Base-by-base conservation (phyloP, 1,139 yeast genomes). In the Blastobotrys apis region DNA sequence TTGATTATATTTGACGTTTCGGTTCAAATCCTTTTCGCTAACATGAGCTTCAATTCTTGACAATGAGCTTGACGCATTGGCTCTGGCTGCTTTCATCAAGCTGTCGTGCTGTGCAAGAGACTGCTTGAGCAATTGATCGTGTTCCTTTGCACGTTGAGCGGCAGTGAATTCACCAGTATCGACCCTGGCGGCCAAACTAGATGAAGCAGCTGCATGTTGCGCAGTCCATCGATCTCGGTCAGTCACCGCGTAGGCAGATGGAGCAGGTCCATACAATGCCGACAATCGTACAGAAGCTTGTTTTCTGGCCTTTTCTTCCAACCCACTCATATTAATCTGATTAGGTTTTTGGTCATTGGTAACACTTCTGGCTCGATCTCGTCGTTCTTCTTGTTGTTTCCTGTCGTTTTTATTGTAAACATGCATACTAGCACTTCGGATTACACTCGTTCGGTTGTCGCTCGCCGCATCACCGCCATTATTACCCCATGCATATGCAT, bases 21-120 rank as follows among this genome's bases (percentile, higher is more conserved):
- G 57, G 39, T 57, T 58, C 26, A 65, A 53, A 51, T 66, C 62
- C 44, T 58, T 59, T 44, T 67, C 66, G 37, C 63, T 60, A 33
- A 66, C 59, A 39, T 62, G 53, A 47, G 68, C 64, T 50, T 73
- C 76, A 50, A 75, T 68, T 37, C 53, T 53, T 8, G 57, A 54
- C 42, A 69, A 49, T 32, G 56, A 54, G 21, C 53, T 47, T 41
- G 59, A 52, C 23, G 68, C 72, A 33, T 65, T 62, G 41, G 50
- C 56, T 47, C 62, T 60, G 21, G 73, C 74, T 6, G 39, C 41
- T 9, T 32, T 33, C 50, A 47, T 47, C 34, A 47, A 38, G 13
- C 45, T 38, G 19, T 23, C 46, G 22, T 48, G 52, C 35, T 47
- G 45, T 35, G 22, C n/a, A 22, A 42, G 39, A 27, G 44, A 35